Evolutionary conservation across 208 protist genomes (phyloP).

Genomic region (Histomonas meleagridis): DNA sequence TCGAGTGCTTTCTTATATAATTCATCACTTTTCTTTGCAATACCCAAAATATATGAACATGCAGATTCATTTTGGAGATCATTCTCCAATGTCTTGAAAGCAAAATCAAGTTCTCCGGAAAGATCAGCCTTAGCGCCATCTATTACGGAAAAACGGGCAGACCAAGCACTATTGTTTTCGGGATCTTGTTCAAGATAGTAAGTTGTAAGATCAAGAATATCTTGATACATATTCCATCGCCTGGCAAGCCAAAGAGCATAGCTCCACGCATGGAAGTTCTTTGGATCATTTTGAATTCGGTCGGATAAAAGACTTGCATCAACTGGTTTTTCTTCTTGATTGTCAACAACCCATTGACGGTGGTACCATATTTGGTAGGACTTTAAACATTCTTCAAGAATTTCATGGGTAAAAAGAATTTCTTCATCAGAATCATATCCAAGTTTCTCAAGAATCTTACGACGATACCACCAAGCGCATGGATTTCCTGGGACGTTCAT

Average conservation of each 20-base stretch:
- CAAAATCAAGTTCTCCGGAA: neutral
- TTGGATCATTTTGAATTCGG: neutral
- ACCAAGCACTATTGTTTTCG: conserved; percentile 28
- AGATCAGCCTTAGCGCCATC: neutral
- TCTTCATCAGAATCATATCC: neutral
- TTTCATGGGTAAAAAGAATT: neutral
- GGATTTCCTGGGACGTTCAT: neutral
- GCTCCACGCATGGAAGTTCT: conserved; percentile 18
- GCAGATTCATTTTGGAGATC: neutral
- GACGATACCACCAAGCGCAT: conserved; percentile 20
- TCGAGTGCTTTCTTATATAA: neutral
- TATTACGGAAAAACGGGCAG: neutral
- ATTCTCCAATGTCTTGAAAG: neutral
- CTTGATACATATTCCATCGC: neutral
- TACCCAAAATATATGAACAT: neutral
- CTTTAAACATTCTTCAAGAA: neutral
- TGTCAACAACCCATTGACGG: neutral
- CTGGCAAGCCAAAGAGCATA: neutral
- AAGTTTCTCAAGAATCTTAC: neutral
- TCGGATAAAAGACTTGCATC: neutral
- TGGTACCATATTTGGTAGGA: neutral
- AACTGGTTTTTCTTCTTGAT: neutral
- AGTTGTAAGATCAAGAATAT: neutral
- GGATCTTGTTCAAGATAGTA: neutral
- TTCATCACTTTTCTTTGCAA: neutral